Evolutionary conservation across 176 grass and related monocot genomes (phyloP).

Genomic region (Zizania latifolia): DNA sequence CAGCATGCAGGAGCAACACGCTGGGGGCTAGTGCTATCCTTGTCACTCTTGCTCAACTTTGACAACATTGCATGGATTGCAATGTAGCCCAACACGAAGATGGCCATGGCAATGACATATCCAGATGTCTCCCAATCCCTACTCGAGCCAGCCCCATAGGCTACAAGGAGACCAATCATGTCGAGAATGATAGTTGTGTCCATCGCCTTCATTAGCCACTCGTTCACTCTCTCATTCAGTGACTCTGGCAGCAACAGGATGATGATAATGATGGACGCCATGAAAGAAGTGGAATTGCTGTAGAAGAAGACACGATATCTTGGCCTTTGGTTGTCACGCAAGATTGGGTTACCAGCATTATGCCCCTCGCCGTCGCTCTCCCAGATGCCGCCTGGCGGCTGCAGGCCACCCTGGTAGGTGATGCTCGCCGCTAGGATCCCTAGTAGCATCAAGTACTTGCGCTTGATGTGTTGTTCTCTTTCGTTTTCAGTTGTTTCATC

Average conservation of each 20-base stretch:
- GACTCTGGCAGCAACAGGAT: background rate
- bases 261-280: slow-evolving; percentile 8
- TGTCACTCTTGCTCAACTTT: background rate
- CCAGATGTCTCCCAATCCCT: slow-evolving; percentile 7
- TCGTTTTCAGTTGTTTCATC: too few relatives aligned
- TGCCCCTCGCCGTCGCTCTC: background rate
- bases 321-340: background rate
- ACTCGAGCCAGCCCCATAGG: slow-evolving; percentile 11
- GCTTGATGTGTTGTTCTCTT: background rate
- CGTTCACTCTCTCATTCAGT: too few relatives aligned
- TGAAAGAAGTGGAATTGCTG: slow-evolving; percentile 7
- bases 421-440: slow-evolving; percentile 12
- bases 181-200: slow-evolving; percentile 6
- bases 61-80: background rate
- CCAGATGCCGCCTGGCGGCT: background rate
- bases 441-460: slow-evolving; percentile 11
- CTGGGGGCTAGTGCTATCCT: background rate
- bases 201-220: too few relatives aligned
- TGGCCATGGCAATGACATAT: background rate
- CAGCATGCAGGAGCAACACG: background rate
- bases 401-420: slow-evolving; percentile 23
- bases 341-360: background rate
- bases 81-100: background rate
- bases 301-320: slow-evolving; percentile 16
- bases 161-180: slow-evolving; percentile 19